phyloP scores from a whole-genome alignment of 306 rosid genomes.

The Leucaena leucocephala region DNA sequence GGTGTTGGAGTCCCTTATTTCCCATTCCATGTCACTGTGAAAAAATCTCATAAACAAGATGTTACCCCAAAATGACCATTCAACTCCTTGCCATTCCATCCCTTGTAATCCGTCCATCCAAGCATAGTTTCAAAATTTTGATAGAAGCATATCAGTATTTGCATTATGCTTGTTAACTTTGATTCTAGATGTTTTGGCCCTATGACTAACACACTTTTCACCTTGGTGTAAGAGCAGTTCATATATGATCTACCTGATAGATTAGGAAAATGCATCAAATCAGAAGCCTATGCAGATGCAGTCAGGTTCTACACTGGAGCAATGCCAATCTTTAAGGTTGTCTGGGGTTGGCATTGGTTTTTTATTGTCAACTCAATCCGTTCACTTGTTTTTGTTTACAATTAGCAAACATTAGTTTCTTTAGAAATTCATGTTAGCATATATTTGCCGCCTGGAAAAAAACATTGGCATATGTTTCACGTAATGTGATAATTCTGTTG shows the following conservation, averaged over 20 bases:
- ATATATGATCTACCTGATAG: conserved; percentile 92
- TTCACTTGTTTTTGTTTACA: conserved; percentile 11
- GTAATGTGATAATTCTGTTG: not conserved
- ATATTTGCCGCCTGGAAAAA: not conserved
- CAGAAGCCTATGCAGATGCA: conserved; percentile 92
- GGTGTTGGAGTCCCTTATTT: not conserved
- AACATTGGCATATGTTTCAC: not conserved
- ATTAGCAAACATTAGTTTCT: not conserved
- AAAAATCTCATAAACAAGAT: not conserved
- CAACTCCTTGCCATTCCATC: not conserved
- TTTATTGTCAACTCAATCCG: conserved; percentile 25
- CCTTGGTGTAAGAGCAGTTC: conserved; percentile 69
- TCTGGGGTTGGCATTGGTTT: conserved; percentile 15
- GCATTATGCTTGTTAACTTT: not conserved
- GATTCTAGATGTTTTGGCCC: conserved; percentile 16
- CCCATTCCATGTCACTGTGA: not conserved
- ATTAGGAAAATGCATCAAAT: conserved; percentile 83
- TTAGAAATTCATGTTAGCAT: not conserved
- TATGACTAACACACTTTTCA: conserved; percentile 24
- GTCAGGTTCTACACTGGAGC: conserved; percentile 87
- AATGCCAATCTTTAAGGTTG: conserved; percentile 88
- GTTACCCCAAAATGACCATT: not conserved
- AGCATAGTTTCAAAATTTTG: not conserved
- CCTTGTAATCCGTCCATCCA: not conserved
- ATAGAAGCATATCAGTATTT: not conserved